These are phyloP conservation scores for Acacia acuminata DNA, from an alignment of 306 rosid genomes.

Conservation along the genomic window DNA sequence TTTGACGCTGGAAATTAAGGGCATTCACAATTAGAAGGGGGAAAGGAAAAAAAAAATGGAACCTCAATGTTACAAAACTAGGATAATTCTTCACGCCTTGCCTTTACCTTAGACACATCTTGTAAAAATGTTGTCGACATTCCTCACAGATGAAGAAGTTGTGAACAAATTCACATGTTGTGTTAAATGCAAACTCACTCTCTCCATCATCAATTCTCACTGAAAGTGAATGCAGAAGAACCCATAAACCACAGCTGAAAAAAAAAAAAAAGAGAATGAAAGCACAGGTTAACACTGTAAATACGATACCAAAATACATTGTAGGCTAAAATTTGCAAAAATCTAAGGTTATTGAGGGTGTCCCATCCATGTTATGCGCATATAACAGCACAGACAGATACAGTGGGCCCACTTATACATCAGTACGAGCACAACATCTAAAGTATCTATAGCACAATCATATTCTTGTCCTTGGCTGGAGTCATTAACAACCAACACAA, in stretches of 20 bases:
- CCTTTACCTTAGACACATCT: conserved; percentile 81
- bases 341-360: conserved; percentile 6
- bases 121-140: conserved; percentile 86
- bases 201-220: conserved; percentile 88
- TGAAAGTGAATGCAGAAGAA: conserved; percentile 91
- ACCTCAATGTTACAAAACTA: conserved; percentile 22
- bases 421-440: not conserved
- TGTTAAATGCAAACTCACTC: conserved; percentile 77
- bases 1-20: conserved; percentile 56
- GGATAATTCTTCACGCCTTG: not conserved
- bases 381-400: not conserved
- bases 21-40: conserved; percentile 30
- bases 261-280: conserved; percentile 24
- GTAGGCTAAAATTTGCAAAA: conserved; percentile 2
- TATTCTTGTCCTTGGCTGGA: not conserved
- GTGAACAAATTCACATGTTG: conserved; percentile 83
- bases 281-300: conserved; percentile 1
- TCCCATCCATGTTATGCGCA: not conserved
- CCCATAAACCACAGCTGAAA: conserved; percentile 96
- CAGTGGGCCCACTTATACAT: not conserved
- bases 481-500: not conserved
- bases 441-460: not conserved
- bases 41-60: conserved; percentile 6
- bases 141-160: conserved; percentile 96
- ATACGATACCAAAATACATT: not conserved